Percentiles rank a stretch among this genome's conserved stretches.
These are phyloP conservation scores for Podila clonocystis DNA, from an alignment of 192 early-diverging fungal species.

Conservation along the genomic window DNA sequence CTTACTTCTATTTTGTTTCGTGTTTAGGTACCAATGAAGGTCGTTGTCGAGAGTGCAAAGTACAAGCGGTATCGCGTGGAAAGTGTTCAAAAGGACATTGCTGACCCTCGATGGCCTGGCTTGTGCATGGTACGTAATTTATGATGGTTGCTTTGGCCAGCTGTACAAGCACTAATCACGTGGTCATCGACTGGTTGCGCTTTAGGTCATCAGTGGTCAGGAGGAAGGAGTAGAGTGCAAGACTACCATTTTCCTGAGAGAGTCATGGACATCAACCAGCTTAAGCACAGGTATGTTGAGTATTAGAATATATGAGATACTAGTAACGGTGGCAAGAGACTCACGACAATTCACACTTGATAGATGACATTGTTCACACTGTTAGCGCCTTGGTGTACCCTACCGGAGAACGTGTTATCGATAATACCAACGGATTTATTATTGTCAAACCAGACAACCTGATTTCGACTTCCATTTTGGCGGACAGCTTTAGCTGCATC, in stretches of 20 bases:
- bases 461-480: conserved; percentile 77
- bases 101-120: conserved; percentile 13
- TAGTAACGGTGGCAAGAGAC: too few relatives aligned
- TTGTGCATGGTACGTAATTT: conserved; percentile 15
- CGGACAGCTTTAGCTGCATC: conserved; percentile 81
- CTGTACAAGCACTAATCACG: too few relatives aligned
- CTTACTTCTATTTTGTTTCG: too few relatives aligned
- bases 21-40: neutral
- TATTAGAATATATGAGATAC: too few relatives aligned
- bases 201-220: conserved; percentile 13
- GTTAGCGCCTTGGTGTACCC: conserved; percentile 39
- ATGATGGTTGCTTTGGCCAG: too few relatives aligned
- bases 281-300: conserved; percentile 8
- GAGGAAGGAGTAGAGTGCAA: neutral
- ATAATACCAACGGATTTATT: conserved; percentile 66
- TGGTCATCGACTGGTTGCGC: neutral
- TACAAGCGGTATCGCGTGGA: conserved; percentile 24
- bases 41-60: conserved; percentile 12
- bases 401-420: conserved; percentile 58
- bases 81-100: conserved; percentile 5
- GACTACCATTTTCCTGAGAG: conserved; percentile 15
- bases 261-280: conserved; percentile 15
- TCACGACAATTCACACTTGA: too few relatives aligned
- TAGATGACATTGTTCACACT: conserved; percentile 77
- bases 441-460: conserved; percentile 87